Percentiles rank a stretch among this genome's conserved stretches.
Evolutionary conservation across 179 eudicot species (phyloP).

Genomic region (Patellifolia procumbens): DNA sequence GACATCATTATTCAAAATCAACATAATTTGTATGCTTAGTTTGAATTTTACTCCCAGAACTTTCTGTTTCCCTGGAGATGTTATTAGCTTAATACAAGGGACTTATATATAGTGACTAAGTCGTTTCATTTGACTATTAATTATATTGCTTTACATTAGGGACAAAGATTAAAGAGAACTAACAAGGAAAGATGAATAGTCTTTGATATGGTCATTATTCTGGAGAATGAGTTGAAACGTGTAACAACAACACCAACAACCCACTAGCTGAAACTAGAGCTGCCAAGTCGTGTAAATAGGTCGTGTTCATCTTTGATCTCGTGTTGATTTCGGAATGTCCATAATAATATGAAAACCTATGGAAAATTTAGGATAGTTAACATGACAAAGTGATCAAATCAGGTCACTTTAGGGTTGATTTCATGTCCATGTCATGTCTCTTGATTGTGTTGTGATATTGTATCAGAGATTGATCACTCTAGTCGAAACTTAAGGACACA

Average conservation of each 20-base stretch:
- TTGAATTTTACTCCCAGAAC: neutral
- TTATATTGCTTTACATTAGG: neutral
- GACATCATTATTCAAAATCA: neutral
- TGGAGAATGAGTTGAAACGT: neutral
- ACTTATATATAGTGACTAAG: neutral
- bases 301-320: too few relatives aligned
- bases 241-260: neutral
- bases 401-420: too few relatives aligned
- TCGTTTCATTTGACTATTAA: neutral
- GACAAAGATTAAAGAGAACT: neutral
- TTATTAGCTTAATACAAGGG: constrained; percentile 6
- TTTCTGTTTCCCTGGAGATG: neutral
- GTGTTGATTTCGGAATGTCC: too few relatives aligned
- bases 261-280: too few relatives aligned
- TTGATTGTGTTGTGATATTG: too few relatives aligned
- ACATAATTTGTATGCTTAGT: neutral
- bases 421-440: too few relatives aligned
- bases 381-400: too few relatives aligned
- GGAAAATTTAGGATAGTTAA: too few relatives aligned
- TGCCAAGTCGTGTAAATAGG: too few relatives aligned
- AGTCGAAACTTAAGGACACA: neutral
- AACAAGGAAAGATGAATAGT: neutral
- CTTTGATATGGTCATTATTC: neutral
- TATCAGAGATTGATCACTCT: too few relatives aligned
- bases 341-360: too few relatives aligned